Base-by-base conservation (phyloP, 164 flowering plant species). In the Nymphaea colorata region DNA sequence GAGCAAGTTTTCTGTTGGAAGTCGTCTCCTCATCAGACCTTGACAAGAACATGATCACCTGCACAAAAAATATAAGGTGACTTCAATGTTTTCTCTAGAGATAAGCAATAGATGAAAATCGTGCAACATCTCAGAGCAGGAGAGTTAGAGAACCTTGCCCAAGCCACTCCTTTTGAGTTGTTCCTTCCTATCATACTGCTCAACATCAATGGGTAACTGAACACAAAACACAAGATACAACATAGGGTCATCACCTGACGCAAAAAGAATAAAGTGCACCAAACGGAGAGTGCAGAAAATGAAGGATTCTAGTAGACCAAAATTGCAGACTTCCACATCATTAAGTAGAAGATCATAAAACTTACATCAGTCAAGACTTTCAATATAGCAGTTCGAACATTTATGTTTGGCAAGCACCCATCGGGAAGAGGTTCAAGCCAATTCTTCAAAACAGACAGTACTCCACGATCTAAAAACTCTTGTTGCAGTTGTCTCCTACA, bases 351-450 rank as follows among this genome's bases (percentile, higher is more conserved):
- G 53, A 47, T 8, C 12, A 10, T 8, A 51, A 51, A 51, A 64
- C 73, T 59, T 82, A 89, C 96, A 79, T 89, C 97, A 77, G 86
- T 83, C 74, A 93, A 82, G 64, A 91, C 88, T 77, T 79, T 81
- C 76, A 93, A 70, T 69, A 93, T 78, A 55, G 95, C 96, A 16
- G 86, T 79, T 47, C 98, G 90, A 64, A 93, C 82, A 69, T 89
- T 93, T 64, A 86, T 91, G 71, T 89, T 91, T 12, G 98, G 98
- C 61, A 93, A 81, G 82, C 98, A 91, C 71, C 96, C 96, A 85
- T 93, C 98, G 2, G 98, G 98, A 43, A 93, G 86, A 64, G 96
- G 98, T 73, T 93, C 98, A 43, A 93, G 96, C 98, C 98, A 93
- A 68, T 82, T 88, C 77, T 87, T 93, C 45, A 91, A 61, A 57